Conservation (phyloP, 495 filamentous ascomycete genomes). For the Lasiosphaeria miniovina region DNA sequence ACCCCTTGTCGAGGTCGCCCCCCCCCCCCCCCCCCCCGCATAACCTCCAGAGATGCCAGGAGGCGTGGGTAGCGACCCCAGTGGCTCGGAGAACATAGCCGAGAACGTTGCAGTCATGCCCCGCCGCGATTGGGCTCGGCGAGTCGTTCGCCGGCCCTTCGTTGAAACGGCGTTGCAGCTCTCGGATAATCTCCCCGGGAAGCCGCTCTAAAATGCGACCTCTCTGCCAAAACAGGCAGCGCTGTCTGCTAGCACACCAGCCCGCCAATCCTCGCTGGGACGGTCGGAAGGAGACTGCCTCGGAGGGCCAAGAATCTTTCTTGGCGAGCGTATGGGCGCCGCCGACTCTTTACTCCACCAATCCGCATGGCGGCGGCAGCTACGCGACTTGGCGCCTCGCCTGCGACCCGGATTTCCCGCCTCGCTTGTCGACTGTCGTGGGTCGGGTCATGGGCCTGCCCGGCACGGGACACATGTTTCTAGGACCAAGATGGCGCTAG, state of each 20-base stretch:
- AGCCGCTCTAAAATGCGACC: neutral
- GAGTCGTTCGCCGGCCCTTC: neutral
- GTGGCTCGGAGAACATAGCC: slow-evolving; percentile 19
- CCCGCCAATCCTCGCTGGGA: too few relatives aligned
- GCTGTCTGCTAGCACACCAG: too few relatives aligned
- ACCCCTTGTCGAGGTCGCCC: neutral
- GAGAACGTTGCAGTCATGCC: slow-evolving; percentile 12
- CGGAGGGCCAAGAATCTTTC: neutral
- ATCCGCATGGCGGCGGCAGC: neutral
- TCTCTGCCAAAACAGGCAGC: too few relatives aligned
- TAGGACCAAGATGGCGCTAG: too few relatives aligned
- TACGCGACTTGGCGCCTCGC: slow-evolving; percentile 5
- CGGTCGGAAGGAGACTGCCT: neutral
- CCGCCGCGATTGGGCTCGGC: slow-evolving; percentile 8
- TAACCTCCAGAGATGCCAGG: slow-evolving; percentile 4
- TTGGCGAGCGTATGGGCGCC: neutral
- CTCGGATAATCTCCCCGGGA: slow-evolving; percentile 24
- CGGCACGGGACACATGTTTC: too few relatives aligned
- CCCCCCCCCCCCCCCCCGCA: slow-evolving; percentile 5
- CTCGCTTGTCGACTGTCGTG: too few relatives aligned
- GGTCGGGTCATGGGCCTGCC: too few relatives aligned
- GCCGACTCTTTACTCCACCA: slow-evolving; percentile 11
- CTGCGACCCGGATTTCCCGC: neutral
- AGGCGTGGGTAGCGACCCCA: slow-evolving; percentile 9
- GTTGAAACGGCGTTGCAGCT: slow-evolving; percentile 18